Conservation (phyloP, 352 stramenopile species). For the Phytophthora sansomeana region DNA sequence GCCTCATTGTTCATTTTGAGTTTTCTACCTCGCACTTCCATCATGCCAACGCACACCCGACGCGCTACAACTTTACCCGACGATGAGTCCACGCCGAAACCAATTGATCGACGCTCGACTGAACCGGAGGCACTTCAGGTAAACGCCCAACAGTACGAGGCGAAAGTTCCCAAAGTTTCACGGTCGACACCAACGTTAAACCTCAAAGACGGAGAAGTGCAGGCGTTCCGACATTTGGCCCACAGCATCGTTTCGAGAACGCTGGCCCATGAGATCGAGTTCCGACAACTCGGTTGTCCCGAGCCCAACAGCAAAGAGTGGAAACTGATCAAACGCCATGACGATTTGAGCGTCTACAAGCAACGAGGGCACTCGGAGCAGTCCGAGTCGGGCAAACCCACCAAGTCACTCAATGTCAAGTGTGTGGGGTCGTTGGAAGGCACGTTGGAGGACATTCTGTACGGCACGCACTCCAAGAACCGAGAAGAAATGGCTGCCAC, state of each 20-base stretch:
- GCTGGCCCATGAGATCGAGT: constrained; percentile 51
- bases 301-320: constrained; percentile 37
- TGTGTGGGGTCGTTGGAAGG: constrained; percentile 55
- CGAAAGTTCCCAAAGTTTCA: constrained; percentile 5
- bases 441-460: constrained; percentile 62
- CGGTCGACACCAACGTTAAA: constrained; percentile 15
- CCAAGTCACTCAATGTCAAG: constrained; percentile 44
- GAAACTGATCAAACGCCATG: constrained; percentile 44
- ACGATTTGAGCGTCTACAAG: constrained; percentile 42
- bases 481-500: constrained; percentile 51
- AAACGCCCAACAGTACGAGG: constrained; percentile 6
- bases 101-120: constrained; percentile 20
- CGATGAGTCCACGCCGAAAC: constrained; percentile 9
- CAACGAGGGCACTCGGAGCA: background rate
- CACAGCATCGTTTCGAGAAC: constrained; percentile 53
- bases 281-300: constrained; percentile 29
- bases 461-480: constrained; percentile 53
- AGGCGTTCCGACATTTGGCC: constrained; percentile 39
- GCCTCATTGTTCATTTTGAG: constrained; percentile 29
- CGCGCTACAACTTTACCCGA: constrained; percentile 27
- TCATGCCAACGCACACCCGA: constrained; percentile 14
- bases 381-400: background rate
- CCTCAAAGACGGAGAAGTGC: constrained; percentile 39
- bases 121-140: constrained; percentile 7
- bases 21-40: background rate